phyloP scores from a whole-genome alignment of 139 green algal species.

The Tetradesmus obliquus region DNA sequence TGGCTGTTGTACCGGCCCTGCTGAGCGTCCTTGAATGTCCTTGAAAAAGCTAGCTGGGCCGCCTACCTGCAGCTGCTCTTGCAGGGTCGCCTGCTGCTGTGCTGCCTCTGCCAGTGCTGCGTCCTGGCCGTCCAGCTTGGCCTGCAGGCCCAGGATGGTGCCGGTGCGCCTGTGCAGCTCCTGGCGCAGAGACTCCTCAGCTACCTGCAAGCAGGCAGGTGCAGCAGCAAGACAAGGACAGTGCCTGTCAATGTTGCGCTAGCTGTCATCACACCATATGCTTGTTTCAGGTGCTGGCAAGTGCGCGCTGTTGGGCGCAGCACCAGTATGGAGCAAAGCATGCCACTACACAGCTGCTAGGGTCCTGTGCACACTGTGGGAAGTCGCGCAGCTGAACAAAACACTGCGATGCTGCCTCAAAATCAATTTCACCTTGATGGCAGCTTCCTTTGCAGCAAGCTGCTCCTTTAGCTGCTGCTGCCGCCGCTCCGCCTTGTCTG shows the following conservation, averaged over 20 bases:
- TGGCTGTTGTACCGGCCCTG: too few species aligned
- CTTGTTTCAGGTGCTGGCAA: too few species aligned
- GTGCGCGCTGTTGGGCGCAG: too few species aligned
- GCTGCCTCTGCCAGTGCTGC: constrained; percentile 1
- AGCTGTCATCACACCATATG: too few species aligned
- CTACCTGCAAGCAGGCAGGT: constrained; percentile 6
- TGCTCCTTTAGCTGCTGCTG: constrained; percentile 7
- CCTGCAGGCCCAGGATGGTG: constrained; percentile 19
- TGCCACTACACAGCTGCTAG: too few species aligned
- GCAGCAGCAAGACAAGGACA: neutral
- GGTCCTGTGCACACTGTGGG: neutral
- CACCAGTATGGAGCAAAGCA: too few species aligned
- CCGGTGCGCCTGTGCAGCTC: constrained; percentile 31
- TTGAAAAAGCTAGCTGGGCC: too few species aligned
- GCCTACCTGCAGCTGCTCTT: neutral
- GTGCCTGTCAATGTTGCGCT: neutral
- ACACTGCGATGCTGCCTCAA: neutral
- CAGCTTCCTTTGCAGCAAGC: neutral
- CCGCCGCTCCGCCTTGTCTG: neutral
- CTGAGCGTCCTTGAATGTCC: too few species aligned
- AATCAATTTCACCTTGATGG: constrained; percentile 8
- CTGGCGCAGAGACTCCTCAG: neutral
- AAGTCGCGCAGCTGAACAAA: neutral
- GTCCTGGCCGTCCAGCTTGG: neutral
- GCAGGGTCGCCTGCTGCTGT: neutral